phyloP scores from a whole-genome alignment of 2,329 filamentous ascomycete species.

The Aspergillus texensis region DNA sequence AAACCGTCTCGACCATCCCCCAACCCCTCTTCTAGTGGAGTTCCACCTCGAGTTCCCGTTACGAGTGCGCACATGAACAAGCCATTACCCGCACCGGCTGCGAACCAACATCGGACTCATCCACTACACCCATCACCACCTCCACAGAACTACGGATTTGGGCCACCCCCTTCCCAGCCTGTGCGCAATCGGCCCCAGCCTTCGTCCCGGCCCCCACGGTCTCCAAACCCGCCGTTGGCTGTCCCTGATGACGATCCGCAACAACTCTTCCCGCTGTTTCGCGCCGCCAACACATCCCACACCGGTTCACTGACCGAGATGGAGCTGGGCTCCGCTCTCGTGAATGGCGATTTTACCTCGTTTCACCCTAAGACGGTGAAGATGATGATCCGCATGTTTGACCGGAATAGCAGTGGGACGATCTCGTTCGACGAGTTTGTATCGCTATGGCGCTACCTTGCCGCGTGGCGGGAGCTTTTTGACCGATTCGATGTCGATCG shows the following conservation, averaged over 20 bases:
- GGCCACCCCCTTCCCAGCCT: slow-evolving; percentile 54
- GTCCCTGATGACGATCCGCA: slow-evolving; percentile 55
- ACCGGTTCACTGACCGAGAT: slow-evolving; percentile 81
- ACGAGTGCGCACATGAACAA: slow-evolving; percentile 23
- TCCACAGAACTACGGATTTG: slow-evolving; percentile 53
- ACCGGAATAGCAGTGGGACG: slow-evolving; percentile 82
- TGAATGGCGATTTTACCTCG: slow-evolving; percentile 93
- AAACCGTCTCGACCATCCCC: slow-evolving; percentile 32
- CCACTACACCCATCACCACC: slow-evolving; percentile 47
- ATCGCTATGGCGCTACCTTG: slow-evolving; percentile 92
- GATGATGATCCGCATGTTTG: slow-evolving; percentile 99
- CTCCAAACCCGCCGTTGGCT: slow-evolving; percentile 59
- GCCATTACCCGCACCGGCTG: slow-evolving; percentile 15
- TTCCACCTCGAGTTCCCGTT: slow-evolving; percentile 31
- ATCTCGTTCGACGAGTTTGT: slow-evolving; percentile 97
- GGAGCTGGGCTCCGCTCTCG: slow-evolving; percentile 85
- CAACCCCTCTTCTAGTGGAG: slow-evolving; percentile 24
- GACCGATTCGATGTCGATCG: slow-evolving; percentile 91
- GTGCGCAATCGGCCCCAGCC: slow-evolving; percentile 59
- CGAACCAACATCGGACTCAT: slow-evolving; percentile 34
- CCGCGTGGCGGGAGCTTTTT: slow-evolving; percentile 90
- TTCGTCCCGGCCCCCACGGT: slow-evolving; percentile 66
- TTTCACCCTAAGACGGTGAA: slow-evolving; percentile 93
- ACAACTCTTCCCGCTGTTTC: slow-evolving; percentile 79
- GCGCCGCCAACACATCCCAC: slow-evolving; percentile 78